Percentiles rank a stretch among this genome's conserved stretches.
These are phyloP conservation scores for Vitis vinifera DNA, from an alignment of 164 flowering plant species.

Conservation along the genomic window ASM3070453v1 NC_081812.1:22801501-22802000, in stretches of 20 bases:
- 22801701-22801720: slow-evolving; percentile 13
- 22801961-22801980: slow-evolving; percentile 54
- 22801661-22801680: slow-evolving; percentile 59
- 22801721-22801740: slow-evolving; percentile 6
- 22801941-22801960: slow-evolving; percentile 51
- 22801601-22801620: slow-evolving; percentile 40
- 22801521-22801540: slow-evolving; percentile 42
- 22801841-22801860: slow-evolving; percentile 28
- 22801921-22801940: slow-evolving; percentile 55
- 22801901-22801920: slow-evolving; percentile 40
- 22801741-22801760: slow-evolving; percentile 26
- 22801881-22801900: slow-evolving; percentile 31
- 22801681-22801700: slow-evolving; percentile 56
- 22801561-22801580: slow-evolving; percentile 56
- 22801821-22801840: slow-evolving; percentile 34
- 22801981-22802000: slow-evolving; percentile 34
- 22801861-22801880: slow-evolving; percentile 19
- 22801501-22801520: slow-evolving; percentile 30
- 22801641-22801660: slow-evolving; percentile 48
- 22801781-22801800: slow-evolving; percentile 38
- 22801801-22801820: slow-evolving; percentile 46
- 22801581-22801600: slow-evolving; percentile 58
- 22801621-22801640: slow-evolving; percentile 53
- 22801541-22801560: slow-evolving; percentile 50
- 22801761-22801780: slow-evolving; percentile 51